Percentiles rank a stretch among this genome's conserved stretches.
Conservation (phyloP, 768 basidiomycete species). For the Phallus indusiatus region DNA sequence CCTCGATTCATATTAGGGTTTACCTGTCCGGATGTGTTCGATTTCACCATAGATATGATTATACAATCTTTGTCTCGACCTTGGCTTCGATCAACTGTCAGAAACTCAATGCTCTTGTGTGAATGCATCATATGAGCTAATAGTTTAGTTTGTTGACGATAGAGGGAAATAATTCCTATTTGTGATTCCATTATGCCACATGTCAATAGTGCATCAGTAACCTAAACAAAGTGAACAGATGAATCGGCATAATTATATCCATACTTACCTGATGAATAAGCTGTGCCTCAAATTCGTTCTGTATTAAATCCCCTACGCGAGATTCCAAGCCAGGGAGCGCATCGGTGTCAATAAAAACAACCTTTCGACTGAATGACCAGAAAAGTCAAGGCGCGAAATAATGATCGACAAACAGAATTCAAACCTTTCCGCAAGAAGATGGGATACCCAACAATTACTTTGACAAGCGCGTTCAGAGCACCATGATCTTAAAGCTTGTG, state of each 20-base stretch:
- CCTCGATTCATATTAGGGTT: constrained; percentile 20
- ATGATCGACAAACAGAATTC: constrained; percentile 11
- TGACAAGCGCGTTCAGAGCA: constrained; percentile 18
- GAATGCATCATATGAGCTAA: constrained; percentile 54
- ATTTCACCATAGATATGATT: constrained; percentile 85
- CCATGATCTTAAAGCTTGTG: constrained; percentile 39
- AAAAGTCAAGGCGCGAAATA: not conserved
- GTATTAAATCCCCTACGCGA: constrained; percentile 78
- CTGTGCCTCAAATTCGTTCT: constrained; percentile 73
- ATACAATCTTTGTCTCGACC: constrained; percentile 95
- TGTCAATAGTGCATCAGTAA: constrained; percentile 53
- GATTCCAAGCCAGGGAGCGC: constrained; percentile 68
- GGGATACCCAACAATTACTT: constrained; percentile 60
- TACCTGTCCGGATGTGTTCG: constrained; percentile 70
- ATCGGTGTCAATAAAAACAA: constrained; percentile 94
- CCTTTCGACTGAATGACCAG: constrained; percentile 54
- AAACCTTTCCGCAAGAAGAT: constrained; percentile 55
- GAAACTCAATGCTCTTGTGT: constrained; percentile 59
- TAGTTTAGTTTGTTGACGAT: constrained; percentile 93
- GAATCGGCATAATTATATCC: not conserved
- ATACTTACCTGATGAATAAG: constrained; percentile 28
- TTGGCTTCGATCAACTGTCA: constrained; percentile 91
- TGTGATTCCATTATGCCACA: constrained; percentile 60
- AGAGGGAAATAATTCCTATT: constrained; percentile 84
- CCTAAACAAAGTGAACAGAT: constrained; percentile 45